Percentiles rank a stretch among this genome's conserved stretches.
Evolutionary conservation across 2,329 filamentous ascomycete genomes (phyloP).

Genomic region (Neocucurbitaria cava): DNA sequence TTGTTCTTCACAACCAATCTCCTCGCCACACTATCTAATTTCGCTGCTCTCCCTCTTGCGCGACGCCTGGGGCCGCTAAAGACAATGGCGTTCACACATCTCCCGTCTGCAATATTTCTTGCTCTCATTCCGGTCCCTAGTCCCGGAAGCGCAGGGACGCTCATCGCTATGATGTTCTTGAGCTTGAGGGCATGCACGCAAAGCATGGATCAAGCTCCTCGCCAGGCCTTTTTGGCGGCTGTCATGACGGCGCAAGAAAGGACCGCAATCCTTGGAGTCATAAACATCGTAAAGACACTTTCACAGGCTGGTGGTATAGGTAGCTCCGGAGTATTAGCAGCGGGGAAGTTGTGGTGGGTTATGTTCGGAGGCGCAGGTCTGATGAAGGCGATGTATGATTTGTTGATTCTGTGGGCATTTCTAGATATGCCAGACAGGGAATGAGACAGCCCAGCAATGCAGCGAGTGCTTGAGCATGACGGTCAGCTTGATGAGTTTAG

Average conservation of each 20-base stretch:
- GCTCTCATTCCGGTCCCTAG: constrained; percentile 18
- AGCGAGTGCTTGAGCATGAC: too few relatives aligned
- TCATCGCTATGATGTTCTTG: constrained; percentile 18
- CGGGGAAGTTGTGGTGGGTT: constrained; percentile 21
- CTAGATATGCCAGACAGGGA: not conserved
- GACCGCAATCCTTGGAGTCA: constrained; percentile 29
- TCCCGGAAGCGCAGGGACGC: constrained; percentile 2
- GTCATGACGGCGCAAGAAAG: constrained; percentile 17
- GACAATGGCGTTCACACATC: constrained; percentile 34
- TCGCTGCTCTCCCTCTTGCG: constrained; percentile 67
- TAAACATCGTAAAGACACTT: constrained; percentile 30
- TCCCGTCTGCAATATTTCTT: constrained; percentile 29
- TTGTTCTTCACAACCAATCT: constrained; percentile 56
- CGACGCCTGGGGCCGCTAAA: constrained; percentile 63
- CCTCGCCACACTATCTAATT: constrained; percentile 52
- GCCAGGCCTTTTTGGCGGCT: constrained; percentile 25
- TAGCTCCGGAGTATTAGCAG: constrained; percentile 17
- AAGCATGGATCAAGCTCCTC: constrained; percentile 33
- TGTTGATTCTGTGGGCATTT: constrained; percentile 18
- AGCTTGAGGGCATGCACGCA: constrained; percentile 21
- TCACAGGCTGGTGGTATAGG: constrained; percentile 21
- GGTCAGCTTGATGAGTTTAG: too few relatives aligned
- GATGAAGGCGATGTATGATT: constrained; percentile 26
- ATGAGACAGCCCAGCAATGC: not conserved
- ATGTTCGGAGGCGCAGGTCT: constrained; percentile 26